Conservation (phyloP, 164 flowering plant species). For the Berberis thunbergii region DNA sequence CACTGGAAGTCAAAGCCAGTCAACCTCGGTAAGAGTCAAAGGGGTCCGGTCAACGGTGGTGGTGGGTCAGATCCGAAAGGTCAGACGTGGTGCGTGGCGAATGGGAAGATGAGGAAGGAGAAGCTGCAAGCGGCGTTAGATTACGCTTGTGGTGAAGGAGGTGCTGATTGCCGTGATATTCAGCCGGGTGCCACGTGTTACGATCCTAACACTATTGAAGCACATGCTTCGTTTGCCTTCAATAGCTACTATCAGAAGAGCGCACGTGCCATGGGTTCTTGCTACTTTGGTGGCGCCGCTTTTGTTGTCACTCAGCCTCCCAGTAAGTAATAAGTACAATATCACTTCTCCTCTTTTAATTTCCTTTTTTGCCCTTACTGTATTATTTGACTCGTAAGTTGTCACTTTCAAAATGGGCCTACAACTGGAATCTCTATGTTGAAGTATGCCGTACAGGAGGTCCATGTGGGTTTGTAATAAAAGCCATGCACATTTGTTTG, state of each 20-base stretch:
- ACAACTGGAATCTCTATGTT: too few relatives aligned
- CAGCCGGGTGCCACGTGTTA: constrained; percentile 63
- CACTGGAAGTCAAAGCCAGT: background rate
- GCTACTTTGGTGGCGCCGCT: constrained; percentile 77
- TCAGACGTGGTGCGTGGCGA: constrained; percentile 87
- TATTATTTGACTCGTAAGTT: too few relatives aligned
- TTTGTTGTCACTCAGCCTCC: constrained; percentile 62
- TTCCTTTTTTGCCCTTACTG: too few relatives aligned
- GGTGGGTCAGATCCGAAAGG: constrained; percentile 15
- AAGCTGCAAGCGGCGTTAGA: constrained; percentile 60
- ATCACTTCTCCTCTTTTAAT: background rate
- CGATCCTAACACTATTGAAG: constrained; percentile 49
- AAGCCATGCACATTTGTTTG: too few relatives aligned
- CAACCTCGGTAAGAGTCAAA: constrained; percentile 23
- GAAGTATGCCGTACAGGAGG: too few relatives aligned
- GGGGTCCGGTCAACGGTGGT: constrained; percentile 6
- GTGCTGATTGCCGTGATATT: constrained; percentile 75
- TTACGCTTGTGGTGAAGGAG: constrained; percentile 83
- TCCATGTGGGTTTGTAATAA: too few relatives aligned
- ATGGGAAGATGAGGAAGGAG: constrained; percentile 26
- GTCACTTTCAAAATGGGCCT: too few relatives aligned
- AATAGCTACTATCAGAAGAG: constrained; percentile 78
- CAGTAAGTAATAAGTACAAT: constrained; percentile 27
- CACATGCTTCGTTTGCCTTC: constrained; percentile 86
- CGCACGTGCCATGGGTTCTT: constrained; percentile 41